Evolutionary conservation across 2,329 filamentous ascomycete genomes (phyloP).

Genomic region (Aureobasidium sp.): DNA sequence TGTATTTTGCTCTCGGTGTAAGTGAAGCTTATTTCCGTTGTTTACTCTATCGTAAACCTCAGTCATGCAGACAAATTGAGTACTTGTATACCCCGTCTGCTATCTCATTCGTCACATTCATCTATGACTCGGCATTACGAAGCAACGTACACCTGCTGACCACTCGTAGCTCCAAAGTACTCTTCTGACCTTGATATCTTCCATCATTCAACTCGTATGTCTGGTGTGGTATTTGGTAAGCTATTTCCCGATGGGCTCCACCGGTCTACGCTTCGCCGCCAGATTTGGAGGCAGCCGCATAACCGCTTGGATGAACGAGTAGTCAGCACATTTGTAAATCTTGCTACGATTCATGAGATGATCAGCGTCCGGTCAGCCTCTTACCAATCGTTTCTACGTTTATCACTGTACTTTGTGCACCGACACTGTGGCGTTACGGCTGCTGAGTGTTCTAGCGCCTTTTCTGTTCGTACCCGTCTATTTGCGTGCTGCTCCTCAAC

Average conservation of each 20-base stretch:
- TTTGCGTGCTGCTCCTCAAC: not conserved
- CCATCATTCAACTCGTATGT: slow-evolving; percentile 74
- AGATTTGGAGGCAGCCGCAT: slow-evolving; percentile 79
- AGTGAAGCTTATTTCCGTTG: slow-evolving; percentile 38
- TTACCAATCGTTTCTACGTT: slow-evolving; percentile 10
- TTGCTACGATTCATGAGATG: not conserved
- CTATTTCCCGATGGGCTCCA: slow-evolving; percentile 96
- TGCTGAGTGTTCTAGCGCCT: not conserved
- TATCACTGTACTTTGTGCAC: not conserved
- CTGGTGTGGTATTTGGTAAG: slow-evolving; percentile 91
- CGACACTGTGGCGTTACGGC: slow-evolving; percentile 5
- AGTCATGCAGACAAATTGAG: slow-evolving; percentile 1
- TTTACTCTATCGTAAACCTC: slow-evolving; percentile 11
- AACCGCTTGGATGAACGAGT: slow-evolving; percentile 81
- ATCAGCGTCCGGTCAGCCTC: not conserved
- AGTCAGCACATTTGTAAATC: slow-evolving; percentile 12
- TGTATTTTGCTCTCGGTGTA: slow-evolving; percentile 90
- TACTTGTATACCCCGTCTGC: not conserved
- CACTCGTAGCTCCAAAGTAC: slow-evolving; percentile 67
- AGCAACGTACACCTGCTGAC: slow-evolving; percentile 24
- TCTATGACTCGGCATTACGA: slow-evolving; percentile 5
- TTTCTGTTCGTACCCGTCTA: not conserved
- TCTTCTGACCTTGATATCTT: slow-evolving; percentile 75
- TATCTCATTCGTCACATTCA: not conserved
- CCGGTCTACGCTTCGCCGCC: slow-evolving; percentile 77